phyloP scores from a whole-genome alignment of 306 rosid species.

The Coriaria nepalensis region DNA sequence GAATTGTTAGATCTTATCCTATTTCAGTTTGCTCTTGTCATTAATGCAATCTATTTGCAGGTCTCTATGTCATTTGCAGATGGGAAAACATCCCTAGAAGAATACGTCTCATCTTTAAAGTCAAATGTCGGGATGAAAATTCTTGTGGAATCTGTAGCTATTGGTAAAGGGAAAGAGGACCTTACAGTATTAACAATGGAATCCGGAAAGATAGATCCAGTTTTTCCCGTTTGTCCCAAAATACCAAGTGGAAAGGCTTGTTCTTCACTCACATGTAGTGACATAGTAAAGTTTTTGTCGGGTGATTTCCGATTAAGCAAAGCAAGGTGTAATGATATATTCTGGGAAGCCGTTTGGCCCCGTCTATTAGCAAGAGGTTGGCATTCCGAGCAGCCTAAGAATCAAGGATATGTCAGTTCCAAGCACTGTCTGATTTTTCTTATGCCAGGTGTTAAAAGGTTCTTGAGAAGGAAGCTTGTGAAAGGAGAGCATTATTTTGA shows the following conservation, averaged over 20 bases:
- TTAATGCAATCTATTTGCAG: constrained; percentile 22
- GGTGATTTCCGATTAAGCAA: constrained; percentile 66
- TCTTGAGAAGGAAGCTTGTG: constrained; percentile 52
- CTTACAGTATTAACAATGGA: constrained; percentile 45
- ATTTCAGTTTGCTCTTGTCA: neutral
- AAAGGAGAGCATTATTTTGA: constrained; percentile 70
- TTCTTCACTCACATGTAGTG: constrained; percentile 49
- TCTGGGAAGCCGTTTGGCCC: constrained; percentile 95
- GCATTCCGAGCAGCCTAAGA: constrained; percentile 64
- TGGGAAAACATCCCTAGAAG: constrained; percentile 49
- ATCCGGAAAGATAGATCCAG: constrained; percentile 32
- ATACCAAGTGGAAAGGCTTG: constrained; percentile 35
- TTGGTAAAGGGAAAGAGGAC: constrained; percentile 63
- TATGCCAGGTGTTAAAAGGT: constrained; percentile 58
- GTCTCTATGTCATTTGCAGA: constrained; percentile 47
- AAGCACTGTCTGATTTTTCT: constrained; percentile 46
- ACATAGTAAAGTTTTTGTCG: constrained; percentile 43
- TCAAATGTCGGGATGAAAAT: constrained; percentile 36
- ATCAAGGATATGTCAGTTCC: constrained; percentile 38
- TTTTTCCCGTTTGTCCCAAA: constrained; percentile 18
- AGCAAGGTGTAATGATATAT: constrained; percentile 50
- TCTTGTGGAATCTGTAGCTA: constrained; percentile 63
- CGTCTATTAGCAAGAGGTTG: constrained; percentile 75
- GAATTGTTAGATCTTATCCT: neutral
- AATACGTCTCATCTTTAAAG: constrained; percentile 47